Evolutionary conservation across 1,284 basidiomycete species (phyloP).

Genomic region (Boletus sp.): DNA sequence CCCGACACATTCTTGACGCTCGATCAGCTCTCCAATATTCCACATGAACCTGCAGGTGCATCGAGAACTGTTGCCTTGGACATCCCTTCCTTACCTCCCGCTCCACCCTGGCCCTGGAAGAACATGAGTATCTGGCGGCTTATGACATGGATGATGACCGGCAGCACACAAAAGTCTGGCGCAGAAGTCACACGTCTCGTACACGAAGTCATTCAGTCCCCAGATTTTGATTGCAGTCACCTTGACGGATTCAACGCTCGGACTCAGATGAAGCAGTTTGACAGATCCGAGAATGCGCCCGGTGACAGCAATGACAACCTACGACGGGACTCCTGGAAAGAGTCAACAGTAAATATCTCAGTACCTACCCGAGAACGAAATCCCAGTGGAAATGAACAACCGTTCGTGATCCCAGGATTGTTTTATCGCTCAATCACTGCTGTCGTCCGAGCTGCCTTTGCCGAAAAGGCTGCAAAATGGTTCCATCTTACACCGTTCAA

Average conservation of each 20-base stretch:
- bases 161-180: conserved; percentile 18
- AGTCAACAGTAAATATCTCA: not conserved
- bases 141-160: conserved; percentile 23
- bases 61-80: not conserved
- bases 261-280: no score
- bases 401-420: conserved; percentile 2
- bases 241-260: not conserved
- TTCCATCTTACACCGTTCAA: conserved; percentile 18
- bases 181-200: conserved; percentile 10
- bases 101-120: conserved; percentile 17
- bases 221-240: conserved; percentile 14
- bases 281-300: not conserved
- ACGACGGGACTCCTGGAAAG: not conserved
- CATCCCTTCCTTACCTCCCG: not conserved
- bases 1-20: not conserved
- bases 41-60: no score
- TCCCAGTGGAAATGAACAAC: not conserved
- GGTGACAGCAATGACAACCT: no score
- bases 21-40: not conserved
- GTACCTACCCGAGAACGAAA: conserved; percentile 8
- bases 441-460: conserved; percentile 3
- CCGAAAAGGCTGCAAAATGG: not conserved
- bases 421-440: not conserved
- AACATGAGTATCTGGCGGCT: conserved; percentile 22
- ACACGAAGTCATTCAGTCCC: not conserved